Conservation (phyloP, 148 eudicot species). For the Heliamphora exappendiculata region DNA sequence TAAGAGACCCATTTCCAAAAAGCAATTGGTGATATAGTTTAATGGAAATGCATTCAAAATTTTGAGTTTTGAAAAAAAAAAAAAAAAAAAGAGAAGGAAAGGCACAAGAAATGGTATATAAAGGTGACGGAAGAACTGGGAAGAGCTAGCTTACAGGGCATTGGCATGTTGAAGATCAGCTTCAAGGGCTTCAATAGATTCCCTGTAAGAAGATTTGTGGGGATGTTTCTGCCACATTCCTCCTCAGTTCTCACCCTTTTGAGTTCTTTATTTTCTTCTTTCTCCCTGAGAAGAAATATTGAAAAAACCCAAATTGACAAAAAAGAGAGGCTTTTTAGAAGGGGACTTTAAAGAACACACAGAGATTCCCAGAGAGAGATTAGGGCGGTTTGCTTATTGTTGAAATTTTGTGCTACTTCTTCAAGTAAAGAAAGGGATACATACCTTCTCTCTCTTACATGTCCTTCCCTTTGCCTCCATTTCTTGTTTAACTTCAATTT, state of each 20-base stretch:
- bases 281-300: background rate
- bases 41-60: background rate
- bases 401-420: conserved; percentile 3
- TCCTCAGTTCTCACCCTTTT: conserved; percentile 17
- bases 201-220: conserved; percentile 49
- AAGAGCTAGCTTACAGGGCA: conserved; percentile 42
- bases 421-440: conserved; percentile 13
- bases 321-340: background rate
- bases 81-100: background rate
- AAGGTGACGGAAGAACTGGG: background rate
- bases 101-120: background rate
- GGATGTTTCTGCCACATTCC: conserved; percentile 57
- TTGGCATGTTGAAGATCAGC: conserved; percentile 95
- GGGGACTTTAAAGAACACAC: background rate
- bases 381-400: background rate
- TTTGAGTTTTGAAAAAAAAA: background rate
- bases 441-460: conserved; percentile 4
- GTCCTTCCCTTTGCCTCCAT: conserved; percentile 9
- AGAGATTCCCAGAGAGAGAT: conserved; percentile 5
- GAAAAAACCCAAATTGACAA: background rate
- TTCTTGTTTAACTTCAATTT: background rate
- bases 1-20: too few relatives aligned
- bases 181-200: conserved; percentile 74
- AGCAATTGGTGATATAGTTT: too few relatives aligned
- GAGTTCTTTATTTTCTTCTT: too few relatives aligned